Evolutionary conservation across 192 early-diverging fungal species (phyloP).

Genomic region (Coemansia asiatica): DNA sequence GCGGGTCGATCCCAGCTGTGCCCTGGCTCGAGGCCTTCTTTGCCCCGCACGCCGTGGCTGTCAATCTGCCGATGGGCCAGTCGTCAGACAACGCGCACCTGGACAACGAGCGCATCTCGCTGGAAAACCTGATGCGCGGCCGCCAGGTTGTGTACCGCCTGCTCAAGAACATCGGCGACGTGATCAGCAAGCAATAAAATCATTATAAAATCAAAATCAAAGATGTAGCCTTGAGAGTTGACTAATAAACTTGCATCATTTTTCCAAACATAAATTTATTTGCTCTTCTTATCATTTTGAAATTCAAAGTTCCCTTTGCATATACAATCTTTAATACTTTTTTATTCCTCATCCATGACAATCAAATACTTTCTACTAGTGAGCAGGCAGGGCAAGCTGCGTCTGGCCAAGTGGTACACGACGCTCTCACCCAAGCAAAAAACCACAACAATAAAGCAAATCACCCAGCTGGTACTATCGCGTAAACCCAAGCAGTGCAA

Average conservation of each 20-base stretch:
- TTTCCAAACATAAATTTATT: too few species aligned
- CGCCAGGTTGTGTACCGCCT: constrained; percentile 64
- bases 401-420: constrained; percentile 80
- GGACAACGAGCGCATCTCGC: constrained; percentile 72
- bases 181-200: constrained; percentile 1
- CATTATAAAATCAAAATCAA: too few species aligned
- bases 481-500: constrained; percentile 96
- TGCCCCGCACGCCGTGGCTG: constrained; percentile 59
- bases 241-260: too few species aligned
- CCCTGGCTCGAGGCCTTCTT: constrained; percentile 71
- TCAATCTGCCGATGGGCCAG: constrained; percentile 79
- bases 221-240: too few species aligned
- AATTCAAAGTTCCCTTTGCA: too few species aligned
- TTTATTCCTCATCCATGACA: constrained; percentile 20
- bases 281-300: too few species aligned
- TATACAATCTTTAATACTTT: too few species aligned
- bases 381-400: constrained; percentile 79
- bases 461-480: constrained; percentile 82
- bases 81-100: constrained; percentile 78
- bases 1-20: constrained; percentile 76
- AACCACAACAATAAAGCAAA: constrained; percentile 90
- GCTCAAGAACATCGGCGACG: constrained; percentile 27
- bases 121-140: constrained; percentile 68
- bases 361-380: constrained; percentile 75
- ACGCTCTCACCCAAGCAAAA: constrained; percentile 87